Conservation (phyloP, 345 rosid species). For the Populus tremula region DNA sequence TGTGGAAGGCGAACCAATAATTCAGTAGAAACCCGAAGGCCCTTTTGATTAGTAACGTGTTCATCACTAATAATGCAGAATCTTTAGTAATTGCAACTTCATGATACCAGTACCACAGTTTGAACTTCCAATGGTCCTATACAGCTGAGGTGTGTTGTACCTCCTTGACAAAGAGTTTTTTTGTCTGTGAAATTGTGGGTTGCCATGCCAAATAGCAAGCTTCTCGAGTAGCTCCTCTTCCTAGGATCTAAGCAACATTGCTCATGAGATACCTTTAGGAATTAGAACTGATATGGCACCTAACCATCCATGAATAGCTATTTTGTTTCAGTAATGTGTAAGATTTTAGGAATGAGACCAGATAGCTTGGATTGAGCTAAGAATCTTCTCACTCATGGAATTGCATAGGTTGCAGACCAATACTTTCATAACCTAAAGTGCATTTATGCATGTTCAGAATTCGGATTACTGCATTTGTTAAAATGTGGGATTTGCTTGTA, state of each 20-base stretch:
- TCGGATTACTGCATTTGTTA: not conserved
- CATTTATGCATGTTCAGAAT: not conserved
- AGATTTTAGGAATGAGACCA: not conserved
- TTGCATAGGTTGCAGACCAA: not conserved
- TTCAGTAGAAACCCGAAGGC: too few relatives aligned
- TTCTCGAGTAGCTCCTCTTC: constrained; percentile 21
- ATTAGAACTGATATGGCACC: constrained; percentile 6
- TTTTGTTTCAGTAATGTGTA: constrained; percentile 8
- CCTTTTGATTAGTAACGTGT: not conserved
- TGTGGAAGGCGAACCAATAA: not conserved
- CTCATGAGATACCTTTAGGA: constrained; percentile 22
- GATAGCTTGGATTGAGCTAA: not conserved
- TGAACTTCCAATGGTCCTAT: constrained; percentile 29
- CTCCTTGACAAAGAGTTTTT: constrained; percentile 15
- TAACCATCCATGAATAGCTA: constrained; percentile 10
- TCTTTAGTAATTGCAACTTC: not conserved
- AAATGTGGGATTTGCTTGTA: not conserved
- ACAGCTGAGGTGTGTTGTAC: constrained; percentile 25
- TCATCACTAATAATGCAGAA: not conserved
- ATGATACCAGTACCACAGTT: constrained; percentile 8
- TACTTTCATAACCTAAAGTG: not conserved
- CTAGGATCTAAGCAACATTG: constrained; percentile 21
- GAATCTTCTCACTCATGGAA: not conserved
- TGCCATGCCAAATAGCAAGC: constrained; percentile 29
- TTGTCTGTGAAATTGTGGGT: constrained; percentile 28